Evolutionary conservation across 805 yeast species (phyloP).

Genomic region (Candida coquimbonensis): DNA sequence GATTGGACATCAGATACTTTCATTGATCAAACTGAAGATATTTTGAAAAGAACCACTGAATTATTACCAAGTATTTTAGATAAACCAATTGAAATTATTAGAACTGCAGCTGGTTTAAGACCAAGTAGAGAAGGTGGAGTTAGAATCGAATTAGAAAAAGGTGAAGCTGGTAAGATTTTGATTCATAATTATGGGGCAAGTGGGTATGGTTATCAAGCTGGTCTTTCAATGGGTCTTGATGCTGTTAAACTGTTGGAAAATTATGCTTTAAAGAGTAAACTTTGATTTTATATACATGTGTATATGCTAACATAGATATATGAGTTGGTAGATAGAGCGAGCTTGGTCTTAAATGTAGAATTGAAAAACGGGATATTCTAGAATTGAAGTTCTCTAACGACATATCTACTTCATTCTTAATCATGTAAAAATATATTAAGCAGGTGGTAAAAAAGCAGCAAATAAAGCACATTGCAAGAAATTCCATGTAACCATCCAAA

Average conservation of each 20-base stretch:
- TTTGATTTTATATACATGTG: too few relatives aligned
- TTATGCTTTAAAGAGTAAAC: background rate
- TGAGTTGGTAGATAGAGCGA: too few relatives aligned
- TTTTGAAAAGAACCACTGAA: constrained; percentile 48
- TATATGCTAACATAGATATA: too few relatives aligned
- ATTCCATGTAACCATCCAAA: constrained; percentile 56
- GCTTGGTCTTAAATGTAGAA: too few relatives aligned
- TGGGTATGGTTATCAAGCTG: constrained; percentile 63
- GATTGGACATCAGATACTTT: constrained; percentile 58
- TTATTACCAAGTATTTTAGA: constrained; percentile 44
- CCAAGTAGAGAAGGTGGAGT: constrained; percentile 75
- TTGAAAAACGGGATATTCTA: too few relatives aligned
- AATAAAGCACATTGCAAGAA: constrained; percentile 64
- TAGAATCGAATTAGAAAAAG: constrained; percentile 52
- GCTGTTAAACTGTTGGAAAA: constrained; percentile 33
- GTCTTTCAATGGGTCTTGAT: constrained; percentile 48
- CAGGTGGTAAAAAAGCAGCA: constrained; percentile 89
- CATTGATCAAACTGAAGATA: constrained; percentile 51
- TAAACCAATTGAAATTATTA: constrained; percentile 42
- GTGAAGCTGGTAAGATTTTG: constrained; percentile 34
- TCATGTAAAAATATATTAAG: constrained; percentile 24
- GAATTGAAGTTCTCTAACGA: too few relatives aligned
- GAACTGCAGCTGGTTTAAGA: constrained; percentile 68
- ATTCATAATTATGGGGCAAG: constrained; percentile 71
- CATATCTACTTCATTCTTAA: too few relatives aligned